Conservation (phyloP, 768 basidiomycete genomes). For the Kwoniella dejecticola region DNA sequence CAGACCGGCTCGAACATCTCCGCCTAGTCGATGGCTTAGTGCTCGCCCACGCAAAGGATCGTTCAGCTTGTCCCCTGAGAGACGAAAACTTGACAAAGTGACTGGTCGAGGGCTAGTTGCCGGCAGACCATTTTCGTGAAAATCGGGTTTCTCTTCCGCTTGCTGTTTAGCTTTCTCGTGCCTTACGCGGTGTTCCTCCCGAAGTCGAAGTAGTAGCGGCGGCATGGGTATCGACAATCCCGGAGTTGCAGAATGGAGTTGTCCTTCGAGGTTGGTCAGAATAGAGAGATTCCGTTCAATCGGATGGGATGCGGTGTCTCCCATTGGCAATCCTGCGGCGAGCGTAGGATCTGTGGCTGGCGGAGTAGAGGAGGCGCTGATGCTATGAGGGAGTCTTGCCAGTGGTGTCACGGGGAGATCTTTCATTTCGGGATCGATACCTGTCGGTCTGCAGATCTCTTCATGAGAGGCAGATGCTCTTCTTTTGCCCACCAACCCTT, state of each 20-base stretch:
- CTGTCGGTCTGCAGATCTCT: too few species aligned
- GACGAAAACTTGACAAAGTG: not conserved
- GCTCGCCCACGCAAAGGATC: conserved; percentile 30
- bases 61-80: not conserved
- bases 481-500: conserved; percentile 24
- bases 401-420: conserved; percentile 5
- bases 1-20: conserved; percentile 46
- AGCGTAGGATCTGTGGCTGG: not conserved
- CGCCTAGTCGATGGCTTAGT: conserved; percentile 39
- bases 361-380: not conserved
- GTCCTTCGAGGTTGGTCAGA: conserved; percentile 25
- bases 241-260: conserved; percentile 38
- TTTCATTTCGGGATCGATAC: not conserved
- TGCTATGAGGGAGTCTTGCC: not conserved
- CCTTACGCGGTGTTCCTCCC: conserved; percentile 32
- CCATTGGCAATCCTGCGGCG: conserved; percentile 1
- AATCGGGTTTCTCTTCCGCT: conserved; percentile 10
- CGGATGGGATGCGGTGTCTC: conserved; percentile 6
- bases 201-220: conserved; percentile 31
- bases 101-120: not conserved
- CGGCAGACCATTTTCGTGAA: conserved; percentile 13
- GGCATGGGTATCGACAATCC: conserved; percentile 44
- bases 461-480: conserved; percentile 6
- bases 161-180: conserved; percentile 34
- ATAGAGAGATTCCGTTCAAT: conserved; percentile 32